Evolutionary conservation across 352 stramenopile genomes (phyloP).

Genomic region (Globisporangium splendens): DNA sequence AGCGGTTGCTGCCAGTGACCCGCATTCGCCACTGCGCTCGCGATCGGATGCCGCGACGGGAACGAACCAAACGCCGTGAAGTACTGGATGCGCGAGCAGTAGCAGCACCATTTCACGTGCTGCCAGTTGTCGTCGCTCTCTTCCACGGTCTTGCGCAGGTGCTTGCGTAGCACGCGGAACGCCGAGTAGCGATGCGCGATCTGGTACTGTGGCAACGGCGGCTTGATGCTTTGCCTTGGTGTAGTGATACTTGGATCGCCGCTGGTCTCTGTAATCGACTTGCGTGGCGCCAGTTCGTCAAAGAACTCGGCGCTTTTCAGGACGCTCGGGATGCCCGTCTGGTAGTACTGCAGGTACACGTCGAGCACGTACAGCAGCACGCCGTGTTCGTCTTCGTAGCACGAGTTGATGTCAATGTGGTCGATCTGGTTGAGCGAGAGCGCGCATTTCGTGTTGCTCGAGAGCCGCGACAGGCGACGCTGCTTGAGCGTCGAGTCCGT

Average conservation of each 20-base stretch:
- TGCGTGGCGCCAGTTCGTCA: neutral
- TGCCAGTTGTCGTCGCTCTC: constrained; percentile 19
- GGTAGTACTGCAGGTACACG: constrained; percentile 32
- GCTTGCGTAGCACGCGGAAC: constrained; percentile 41
- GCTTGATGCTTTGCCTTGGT: neutral
- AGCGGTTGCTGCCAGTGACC: constrained; percentile 14
- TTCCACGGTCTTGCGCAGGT: constrained; percentile 23
- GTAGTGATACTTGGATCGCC: neutral
- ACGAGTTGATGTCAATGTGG: constrained; percentile 36
- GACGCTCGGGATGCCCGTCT: constrained; percentile 41
- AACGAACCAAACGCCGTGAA: constrained; percentile 37
- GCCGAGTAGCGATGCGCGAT: constrained; percentile 52
- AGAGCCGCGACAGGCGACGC: constrained; percentile 40
- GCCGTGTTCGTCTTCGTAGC: constrained; percentile 30
- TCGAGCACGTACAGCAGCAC: constrained; percentile 53
- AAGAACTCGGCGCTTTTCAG: constrained; percentile 14
- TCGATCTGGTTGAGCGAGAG: constrained; percentile 61
- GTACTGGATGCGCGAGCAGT: constrained; percentile 44
- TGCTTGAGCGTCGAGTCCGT: neutral
- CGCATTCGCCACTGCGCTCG: constrained; percentile 16
- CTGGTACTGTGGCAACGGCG: constrained; percentile 23
- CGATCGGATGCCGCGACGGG: constrained; percentile 32
- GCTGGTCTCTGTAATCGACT: neutral
- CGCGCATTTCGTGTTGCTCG: constrained; percentile 40
- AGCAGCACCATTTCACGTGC: constrained; percentile 56